phyloP scores from a whole-genome alignment of 1,284 basidiomycete genomes.

The Ustilago bromivora region DNA sequence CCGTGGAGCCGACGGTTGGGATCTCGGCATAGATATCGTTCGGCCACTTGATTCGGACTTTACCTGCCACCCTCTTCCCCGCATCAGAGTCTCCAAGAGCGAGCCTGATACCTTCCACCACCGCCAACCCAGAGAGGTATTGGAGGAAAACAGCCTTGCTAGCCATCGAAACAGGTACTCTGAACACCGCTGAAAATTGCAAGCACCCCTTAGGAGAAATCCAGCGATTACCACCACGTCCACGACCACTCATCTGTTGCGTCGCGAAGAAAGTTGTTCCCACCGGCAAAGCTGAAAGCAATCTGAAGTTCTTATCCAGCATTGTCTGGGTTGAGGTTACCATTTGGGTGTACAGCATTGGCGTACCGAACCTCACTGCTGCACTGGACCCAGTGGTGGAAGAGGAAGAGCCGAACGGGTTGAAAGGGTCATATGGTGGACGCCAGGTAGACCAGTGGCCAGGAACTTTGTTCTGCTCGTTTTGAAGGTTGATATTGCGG shows the following conservation, averaged over 20 bases:
- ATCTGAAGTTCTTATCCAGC: constrained; percentile 85
- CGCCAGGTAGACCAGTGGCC: constrained; percentile 42
- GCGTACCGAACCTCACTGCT: constrained; percentile 74
- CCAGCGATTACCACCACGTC: constrained; percentile 91
- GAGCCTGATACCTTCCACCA: constrained; percentile 81
- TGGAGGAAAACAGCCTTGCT: constrained; percentile 91
- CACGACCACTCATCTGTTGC: constrained; percentile 87
- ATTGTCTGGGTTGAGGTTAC: constrained; percentile 96
- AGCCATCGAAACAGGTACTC: constrained; percentile 75
- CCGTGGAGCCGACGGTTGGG: constrained; percentile 70
- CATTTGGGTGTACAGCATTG: constrained; percentile 85
- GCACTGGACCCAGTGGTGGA: not conserved
- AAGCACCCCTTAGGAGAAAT: constrained; percentile 91
- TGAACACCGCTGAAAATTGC: constrained; percentile 84
- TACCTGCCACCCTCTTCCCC: constrained; percentile 73
- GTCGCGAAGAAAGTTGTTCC: constrained; percentile 86
- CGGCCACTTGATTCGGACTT: constrained; percentile 87
- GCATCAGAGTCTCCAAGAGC: constrained; percentile 73
- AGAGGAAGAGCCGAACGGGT: constrained; percentile 22
- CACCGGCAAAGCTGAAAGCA: constrained; percentile 79
- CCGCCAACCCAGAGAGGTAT: constrained; percentile 89
- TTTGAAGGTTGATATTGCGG: constrained; percentile 22
- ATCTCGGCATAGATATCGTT: constrained; percentile 90
- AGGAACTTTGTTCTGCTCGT: constrained; percentile 11
- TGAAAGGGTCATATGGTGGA: constrained; percentile 40